A percentile compares a stretch with the other conserved stretches of the same genome.
phyloP scores from a whole-genome alignment of 2,329 filamentous ascomycete genomes.

The Cercospora sp. region DNA sequence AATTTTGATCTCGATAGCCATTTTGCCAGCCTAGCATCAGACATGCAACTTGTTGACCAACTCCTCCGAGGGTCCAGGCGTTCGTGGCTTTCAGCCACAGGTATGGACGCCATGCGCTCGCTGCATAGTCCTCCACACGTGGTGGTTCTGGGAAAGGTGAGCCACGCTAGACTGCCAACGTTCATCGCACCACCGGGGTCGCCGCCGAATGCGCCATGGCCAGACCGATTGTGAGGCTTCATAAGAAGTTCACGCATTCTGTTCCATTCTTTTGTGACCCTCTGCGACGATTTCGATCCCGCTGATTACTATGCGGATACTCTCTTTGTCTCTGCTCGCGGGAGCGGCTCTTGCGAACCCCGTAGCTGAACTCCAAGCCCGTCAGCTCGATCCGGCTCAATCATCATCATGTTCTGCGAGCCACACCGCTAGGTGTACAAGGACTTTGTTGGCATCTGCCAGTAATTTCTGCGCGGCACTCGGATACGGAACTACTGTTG shows the following conservation, averaged over 20 bases:
- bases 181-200: background rate
- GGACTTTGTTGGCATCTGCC: background rate
- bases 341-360: conserved; percentile 4
- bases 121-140: background rate
- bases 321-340: background rate
- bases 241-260: background rate
- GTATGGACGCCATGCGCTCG: background rate
- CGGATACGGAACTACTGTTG: background rate
- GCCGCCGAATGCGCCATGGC: background rate
- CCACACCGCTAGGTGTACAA: background rate
- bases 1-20: background rate
- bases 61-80: background rate
- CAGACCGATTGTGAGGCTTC: background rate
- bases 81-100: conserved; percentile 2
- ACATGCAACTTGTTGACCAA: background rate
- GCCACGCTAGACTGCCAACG: background rate
- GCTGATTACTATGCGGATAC: background rate
- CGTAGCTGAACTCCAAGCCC: conserved; percentile 3
- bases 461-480: conserved; percentile 1
- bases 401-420: conserved; percentile 3
- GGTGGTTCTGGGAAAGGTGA: background rate
- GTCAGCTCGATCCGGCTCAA: background rate
- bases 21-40: background rate
- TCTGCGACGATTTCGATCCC: background rate
- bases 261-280: background rate